Base-by-base conservation (phyloP, 495 filamentous ascomycete genomes). In the Xylaria sp. region DNA sequence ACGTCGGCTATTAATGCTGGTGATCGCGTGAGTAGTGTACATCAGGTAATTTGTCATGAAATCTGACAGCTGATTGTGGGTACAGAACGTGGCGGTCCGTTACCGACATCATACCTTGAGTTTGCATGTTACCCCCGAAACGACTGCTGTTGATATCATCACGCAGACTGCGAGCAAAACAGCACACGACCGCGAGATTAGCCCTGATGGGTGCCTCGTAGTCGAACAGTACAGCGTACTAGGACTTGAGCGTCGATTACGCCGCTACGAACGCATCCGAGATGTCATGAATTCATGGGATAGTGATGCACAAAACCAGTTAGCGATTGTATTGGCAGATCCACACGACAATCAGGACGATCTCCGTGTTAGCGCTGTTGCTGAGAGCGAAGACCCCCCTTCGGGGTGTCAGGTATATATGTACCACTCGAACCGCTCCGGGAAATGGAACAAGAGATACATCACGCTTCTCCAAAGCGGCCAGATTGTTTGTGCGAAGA, bases 221-320 rank as follows among this genome's bases (percentile, higher is more conserved):
- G 78, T 95, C 43, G 96, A 99, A 78, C 88, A 86, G 0, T 98
- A 93, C 76, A 79, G 82, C 24, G 85, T 88, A 46, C 81, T 95
- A 1, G 94, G 93, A n/a, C 84, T 99, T 4, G 92, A 97, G 76
- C 89, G 96, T 57, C 90, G 92, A 5, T 78, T 99, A 31, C 92
- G 96, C 15, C 90, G 88, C 9, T 98, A 97, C 78, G 96, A 99
- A 82, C 89, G 88, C 71, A 85, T 98, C 33, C 88, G 94, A 44
- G 93, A 97, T 79, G 88, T 97, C 33, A 85, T 98, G 86, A 97
- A 95, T 78, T 96, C 94, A 4, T 99, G 96, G 96, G 90, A 95
- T 43, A 81, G 85, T 19, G 94, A 97, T 77, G 82, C 84, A 1
- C 87, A 92, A 72, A 95, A 96, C 76, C 79, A 83, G 1, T 82